Evolutionary conservation across 495 filamentous ascomycete genomes (phyloP), one percentile per base, ranked within the genome.

Genomic region (Jackrogersella multiformis): DNA sequence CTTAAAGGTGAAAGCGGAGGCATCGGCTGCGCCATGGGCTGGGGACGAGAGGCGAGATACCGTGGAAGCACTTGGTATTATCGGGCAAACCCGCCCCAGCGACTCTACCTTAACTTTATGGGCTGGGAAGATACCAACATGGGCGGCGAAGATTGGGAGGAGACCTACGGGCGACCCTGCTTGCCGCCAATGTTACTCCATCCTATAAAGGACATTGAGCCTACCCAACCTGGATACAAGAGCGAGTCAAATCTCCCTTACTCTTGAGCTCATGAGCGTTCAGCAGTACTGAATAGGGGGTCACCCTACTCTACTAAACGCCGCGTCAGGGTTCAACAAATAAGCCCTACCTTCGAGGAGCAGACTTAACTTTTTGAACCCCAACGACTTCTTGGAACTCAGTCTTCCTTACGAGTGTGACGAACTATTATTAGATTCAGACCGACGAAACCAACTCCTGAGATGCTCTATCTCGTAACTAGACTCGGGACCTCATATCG

Each of bases 21-120:
- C 48, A 71, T 79, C 16, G 79, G 83, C 26, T 80, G 76, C 53
- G 72, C 84, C 24, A 82, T 84, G 72, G 81, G 82, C 32, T 80
- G 75, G 79, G 80, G 80, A 9, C 74, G 80, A 48, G 86, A 88
- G 66, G 76, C 79, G 0, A 81, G 87, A 21, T 88, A 86, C 63
- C 74, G 79, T 58, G 85, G 84, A 35, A 78, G 73, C 51, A 87
- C 85, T 24, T 90, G 86, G 87, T 87, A 86, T 62, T 89, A 80
- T 70, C 74, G 79, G 10, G 79, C 82, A 3, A 68, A 69, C 15
- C 84, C 86, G 30, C 81, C 87, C 4, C 80, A 79, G 73, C 76
- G 81, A 51, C 58, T 91, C 36, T 90, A 87, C 70, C 79, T 88
- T 70, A 82, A 87, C 67, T 89, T 88, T 81, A 74, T 90, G 72